phyloP scores from a whole-genome alignment of 2,329 filamentous ascomycete species.

The Clathrospora elynae region DNA sequence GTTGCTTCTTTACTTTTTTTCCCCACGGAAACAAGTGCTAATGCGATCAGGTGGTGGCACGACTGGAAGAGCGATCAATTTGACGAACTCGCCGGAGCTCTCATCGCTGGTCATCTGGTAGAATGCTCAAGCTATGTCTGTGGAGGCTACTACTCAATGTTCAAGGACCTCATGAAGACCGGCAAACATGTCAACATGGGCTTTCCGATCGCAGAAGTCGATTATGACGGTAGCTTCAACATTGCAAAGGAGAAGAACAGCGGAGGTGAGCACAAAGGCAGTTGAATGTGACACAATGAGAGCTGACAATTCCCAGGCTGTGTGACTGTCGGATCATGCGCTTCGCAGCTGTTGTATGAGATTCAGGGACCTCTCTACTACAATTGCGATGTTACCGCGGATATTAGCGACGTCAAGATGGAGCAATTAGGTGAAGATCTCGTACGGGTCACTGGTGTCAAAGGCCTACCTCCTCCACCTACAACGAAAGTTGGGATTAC shows the following conservation, averaged over 20 bases:
- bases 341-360: slow-evolving; percentile 57
- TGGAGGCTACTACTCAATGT: slow-evolving; percentile 46
- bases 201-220: slow-evolving; percentile 33
- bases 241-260: slow-evolving; percentile 42
- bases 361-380: slow-evolving; percentile 50
- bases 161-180: slow-evolving; percentile 46
- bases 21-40: slow-evolving; percentile 22
- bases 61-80: slow-evolving; percentile 52
- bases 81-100: slow-evolving; percentile 39
- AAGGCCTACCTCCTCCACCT: slow-evolving; percentile 53
- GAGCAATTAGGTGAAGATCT: slow-evolving; percentile 54
- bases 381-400: slow-evolving; percentile 51
- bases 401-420: slow-evolving; percentile 32
- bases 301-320: slow-evolving; percentile 13
- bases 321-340: slow-evolving; percentile 55
- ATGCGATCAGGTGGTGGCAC: slow-evolving; percentile 57
- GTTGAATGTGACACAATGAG: fast-evolving
- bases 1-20: slow-evolving; percentile 22
- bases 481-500: slow-evolving; percentile 53
- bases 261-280: slow-evolving; percentile 30
- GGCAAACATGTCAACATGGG: slow-evolving; percentile 43
- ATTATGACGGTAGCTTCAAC: slow-evolving; percentile 23
- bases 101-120: slow-evolving; percentile 50
- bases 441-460: slow-evolving; percentile 43
- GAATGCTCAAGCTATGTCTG: slow-evolving; percentile 48